These are phyloP conservation scores for Exophiala sp. DNA, from an alignment of 2,329 filamentous ascomycete species.

Conservation along the genomic window DNA sequence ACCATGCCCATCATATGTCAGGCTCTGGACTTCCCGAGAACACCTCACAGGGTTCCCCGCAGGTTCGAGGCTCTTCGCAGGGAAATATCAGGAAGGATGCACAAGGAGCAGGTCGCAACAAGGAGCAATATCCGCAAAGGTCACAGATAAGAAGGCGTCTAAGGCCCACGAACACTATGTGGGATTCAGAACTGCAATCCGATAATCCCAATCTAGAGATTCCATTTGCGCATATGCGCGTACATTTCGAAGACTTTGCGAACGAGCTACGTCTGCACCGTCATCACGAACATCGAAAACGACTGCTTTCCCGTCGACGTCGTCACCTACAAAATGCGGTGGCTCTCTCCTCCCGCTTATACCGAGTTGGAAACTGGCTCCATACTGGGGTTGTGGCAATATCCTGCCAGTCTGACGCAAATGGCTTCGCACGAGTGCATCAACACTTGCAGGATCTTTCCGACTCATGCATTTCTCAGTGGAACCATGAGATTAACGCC, in stretches of 20 bases:
- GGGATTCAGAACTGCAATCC: background rate
- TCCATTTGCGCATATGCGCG: constrained; percentile 26
- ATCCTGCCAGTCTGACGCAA: constrained; percentile 44
- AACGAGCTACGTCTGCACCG: constrained; percentile 40
- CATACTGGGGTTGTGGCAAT: constrained; percentile 46
- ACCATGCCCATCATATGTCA: constrained; percentile 25
- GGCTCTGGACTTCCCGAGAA: constrained; percentile 19
- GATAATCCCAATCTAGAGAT: constrained; percentile 11
- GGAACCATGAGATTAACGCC: constrained; percentile 33
- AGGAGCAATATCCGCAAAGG: background rate
- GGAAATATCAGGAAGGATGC: constrained; percentile 8
- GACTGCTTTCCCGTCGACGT: constrained; percentile 39
- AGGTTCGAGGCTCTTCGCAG: constrained; percentile 3
- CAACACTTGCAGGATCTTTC: constrained; percentile 44
- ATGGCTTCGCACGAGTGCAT: constrained; percentile 43
- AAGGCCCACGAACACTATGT: background rate
- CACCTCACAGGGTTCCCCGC: constrained; percentile 15
- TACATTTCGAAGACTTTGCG: constrained; percentile 46
- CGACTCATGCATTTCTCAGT: constrained; percentile 39
- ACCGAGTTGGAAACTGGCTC: constrained; percentile 40
- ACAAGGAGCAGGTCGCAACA: background rate
- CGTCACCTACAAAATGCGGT: constrained; percentile 42
- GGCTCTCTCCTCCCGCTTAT: constrained; percentile 41
- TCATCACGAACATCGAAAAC: constrained; percentile 41
- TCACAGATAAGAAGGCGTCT: constrained; percentile 1